Base-by-base conservation (phyloP, 2,329 filamentous ascomycete species). In the Ceratocystis variospora region DNA sequence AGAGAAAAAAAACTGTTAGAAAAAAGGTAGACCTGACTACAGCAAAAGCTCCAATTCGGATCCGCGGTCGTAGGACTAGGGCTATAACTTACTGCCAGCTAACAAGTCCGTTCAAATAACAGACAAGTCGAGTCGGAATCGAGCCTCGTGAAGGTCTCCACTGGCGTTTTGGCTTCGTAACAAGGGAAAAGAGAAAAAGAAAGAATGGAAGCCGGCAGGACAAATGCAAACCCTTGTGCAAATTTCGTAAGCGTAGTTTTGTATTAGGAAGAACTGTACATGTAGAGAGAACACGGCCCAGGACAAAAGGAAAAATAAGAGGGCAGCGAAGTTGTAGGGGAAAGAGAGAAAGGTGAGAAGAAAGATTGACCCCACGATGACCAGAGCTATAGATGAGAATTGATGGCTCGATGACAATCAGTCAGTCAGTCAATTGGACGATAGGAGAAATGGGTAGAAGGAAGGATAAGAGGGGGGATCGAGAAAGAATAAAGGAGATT, bases 251-350 rank as follows among this genome's bases (percentile, higher is more conserved):
- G 46, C 41, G 61, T 63, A 48, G 25, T 46, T 22, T 22, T 50
- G 62, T 67, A 67, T 67, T 63, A 66, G 48, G 46, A 68, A 67
- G 62, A 67, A 62, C 45, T 66, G 68, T 66, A 67, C 68, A 68
- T 45, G 62, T 61, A 61, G 66, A 68, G 59, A 65, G 62, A 50
- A 67, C 61, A 68, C 41, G 33, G 65, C 53, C 65, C 44, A 67
- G n/a, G 63, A 67, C 59, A 59, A 66, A 28, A 64, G 53, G 44
- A 67, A 22, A 62, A 59, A 45, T 63, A 53, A 63, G 37, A 41
- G 37, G 37, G 37, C 37, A 12, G 37, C 12, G 37, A 41, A 41
- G 12, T 41, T 15, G 10, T 41, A 41, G 4, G 37, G 37, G 37
- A 15, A 41, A 41, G 10, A 41, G 12, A 41, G 37, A 41, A 37